Evolutionary conservation across 2,329 filamentous ascomycete species (phyloP).

Genomic region (Ophiostoma pallidulum): DNA sequence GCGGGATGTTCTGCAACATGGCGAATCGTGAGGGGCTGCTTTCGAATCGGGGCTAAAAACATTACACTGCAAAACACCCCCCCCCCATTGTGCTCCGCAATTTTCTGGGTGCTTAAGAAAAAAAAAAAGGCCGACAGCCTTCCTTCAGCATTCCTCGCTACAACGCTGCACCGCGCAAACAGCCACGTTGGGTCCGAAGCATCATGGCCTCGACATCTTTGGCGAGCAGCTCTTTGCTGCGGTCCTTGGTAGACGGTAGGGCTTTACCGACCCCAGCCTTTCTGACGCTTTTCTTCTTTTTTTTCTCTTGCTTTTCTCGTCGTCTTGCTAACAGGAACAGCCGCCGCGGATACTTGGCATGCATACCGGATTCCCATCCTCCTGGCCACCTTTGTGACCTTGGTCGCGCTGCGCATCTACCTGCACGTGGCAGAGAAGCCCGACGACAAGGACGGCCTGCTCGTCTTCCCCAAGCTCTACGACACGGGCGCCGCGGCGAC

Average conservation of each 20-base stretch:
- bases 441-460: conserved; percentile 26
- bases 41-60: conserved; percentile 2
- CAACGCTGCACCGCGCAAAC: background rate
- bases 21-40: conserved; percentile 8
- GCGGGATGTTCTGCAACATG: background rate
- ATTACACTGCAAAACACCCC: background rate
- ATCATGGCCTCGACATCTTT: conserved; percentile 12
- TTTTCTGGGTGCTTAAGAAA: no score
- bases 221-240: conserved; percentile 5
- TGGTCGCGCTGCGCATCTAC: conserved; percentile 34
- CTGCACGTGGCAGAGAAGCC: conserved; percentile 25
- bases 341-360: conserved; percentile 35
- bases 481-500: conserved; percentile 7
- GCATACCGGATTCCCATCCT: conserved; percentile 36
- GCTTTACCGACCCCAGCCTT: no score
- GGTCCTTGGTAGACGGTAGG: conserved; percentile 2
- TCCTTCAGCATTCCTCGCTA: background rate
- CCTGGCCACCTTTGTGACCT: conserved; percentile 28
- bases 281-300: background rate
- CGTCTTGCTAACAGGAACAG: conserved; percentile 12
- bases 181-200: background rate
- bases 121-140: conserved; percentile 1
- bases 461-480: conserved; percentile 30
- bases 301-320: background rate
- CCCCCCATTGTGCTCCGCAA: background rate